These are phyloP conservation scores for Pyrenochaeta sp. DNA, from an alignment of 2,329 filamentous ascomycete species.

Conservation along the genomic window DNA sequence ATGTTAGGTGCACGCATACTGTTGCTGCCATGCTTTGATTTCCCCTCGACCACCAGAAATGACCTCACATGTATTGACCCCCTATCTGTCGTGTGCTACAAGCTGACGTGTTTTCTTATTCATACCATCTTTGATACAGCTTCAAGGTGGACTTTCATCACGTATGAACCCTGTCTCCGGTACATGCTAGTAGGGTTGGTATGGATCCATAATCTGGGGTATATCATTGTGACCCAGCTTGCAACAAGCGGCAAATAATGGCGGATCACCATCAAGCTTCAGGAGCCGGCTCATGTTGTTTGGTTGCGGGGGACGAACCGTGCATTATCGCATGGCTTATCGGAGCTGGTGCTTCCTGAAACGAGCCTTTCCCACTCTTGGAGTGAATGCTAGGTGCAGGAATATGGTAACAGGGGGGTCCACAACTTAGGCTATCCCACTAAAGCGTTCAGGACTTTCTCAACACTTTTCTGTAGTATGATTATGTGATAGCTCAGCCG, in stretches of 20 bases:
- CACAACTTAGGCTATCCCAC: too few species aligned
- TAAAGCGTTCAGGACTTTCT: too few species aligned
- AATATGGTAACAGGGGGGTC: neutral
- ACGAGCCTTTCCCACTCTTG: neutral
- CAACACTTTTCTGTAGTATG: too few species aligned
- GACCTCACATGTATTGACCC: too few species aligned
- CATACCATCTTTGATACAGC: too few species aligned
- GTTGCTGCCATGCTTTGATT: too few species aligned
- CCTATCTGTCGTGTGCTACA: neutral
- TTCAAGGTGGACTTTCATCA: too few species aligned
- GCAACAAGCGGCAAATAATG: neutral
- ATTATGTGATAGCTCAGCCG: neutral
- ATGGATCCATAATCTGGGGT: constrained; percentile 10
- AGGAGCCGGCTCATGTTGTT: neutral
- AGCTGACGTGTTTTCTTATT: too few species aligned
- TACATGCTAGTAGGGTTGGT: constrained; percentile 8
- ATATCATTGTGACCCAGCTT: neutral
- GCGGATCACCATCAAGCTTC: neutral
- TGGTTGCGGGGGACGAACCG: neutral
- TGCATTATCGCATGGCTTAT: neutral
- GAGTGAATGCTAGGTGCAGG: neutral
- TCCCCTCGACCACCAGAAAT: too few species aligned
- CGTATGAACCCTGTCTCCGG: constrained; percentile 15
- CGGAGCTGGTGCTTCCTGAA: too few species aligned
- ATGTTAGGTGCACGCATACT: too few species aligned